Base-by-base conservation (phyloP, 768 basidiomycete species). In the Xerocomellus intermedius region DNA sequence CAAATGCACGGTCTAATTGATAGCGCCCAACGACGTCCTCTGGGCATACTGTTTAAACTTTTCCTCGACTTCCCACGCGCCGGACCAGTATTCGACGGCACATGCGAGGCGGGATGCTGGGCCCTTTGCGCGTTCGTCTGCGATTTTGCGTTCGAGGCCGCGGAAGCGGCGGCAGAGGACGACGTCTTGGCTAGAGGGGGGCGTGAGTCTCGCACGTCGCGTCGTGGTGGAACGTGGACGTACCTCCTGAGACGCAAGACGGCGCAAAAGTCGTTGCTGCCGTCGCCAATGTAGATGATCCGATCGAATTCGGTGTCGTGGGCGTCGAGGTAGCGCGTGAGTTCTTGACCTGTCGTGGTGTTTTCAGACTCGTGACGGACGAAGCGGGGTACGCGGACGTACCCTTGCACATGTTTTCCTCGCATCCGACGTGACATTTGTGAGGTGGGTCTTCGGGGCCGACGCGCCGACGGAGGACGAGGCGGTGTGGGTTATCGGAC, bases 371-470 rank as follows among this genome's bases (percentile, higher is more conserved):
- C 24, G 5, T 24, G 24, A 24, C 24, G 24, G 24, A 24, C 24
- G 12, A n/a, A n/a, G n/a, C n/a, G n/a, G n/a, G n/a, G n/a, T n/a
- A n/a, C n/a, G n/a, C n/a, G n/a, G n/a, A 54, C 47, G 42, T 19
- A 86, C 92, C 93, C 78, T 99, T 99, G 79, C 97, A 99, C 95
- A 99, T 97, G 77, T 99, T 98, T 14, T 87, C 82, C 53, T 86
- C 86, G 76, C 97, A 99, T 7, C 96, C 96, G 48, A 96, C 80
- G 42, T 75, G 76, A 73, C 97, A 99, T 8, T 65, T 68, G 70
- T 98, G 97, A 55, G 93, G 93, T 2, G 85, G 85, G 2, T 83
- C 90, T 21, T 74, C 61, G 12, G 91, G 90, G 55, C 87, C 87
- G 41, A 98, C 77, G 42, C 88, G 80, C 14, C 95, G 81, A 30